Base-by-base conservation (phyloP, 257 asterid species). In the Nicotiana tabacum region DNA sequence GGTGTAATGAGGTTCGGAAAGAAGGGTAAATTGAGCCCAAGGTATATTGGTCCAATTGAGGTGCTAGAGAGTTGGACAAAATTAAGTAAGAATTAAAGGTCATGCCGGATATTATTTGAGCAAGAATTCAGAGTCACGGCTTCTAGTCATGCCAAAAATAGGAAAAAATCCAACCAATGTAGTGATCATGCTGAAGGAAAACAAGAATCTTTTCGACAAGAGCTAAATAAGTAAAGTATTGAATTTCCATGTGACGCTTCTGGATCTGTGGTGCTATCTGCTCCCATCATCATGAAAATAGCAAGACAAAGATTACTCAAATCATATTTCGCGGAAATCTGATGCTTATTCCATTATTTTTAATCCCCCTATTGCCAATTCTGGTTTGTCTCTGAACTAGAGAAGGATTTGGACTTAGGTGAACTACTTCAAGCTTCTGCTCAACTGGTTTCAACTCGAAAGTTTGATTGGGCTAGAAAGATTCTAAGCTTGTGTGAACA, bases 401-500 rank as follows among this genome's bases (percentile, higher is more conserved):
- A 24, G 4, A 67, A 84, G 30, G 90, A 82, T 82, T 56, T 85
- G 56, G 82, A 84, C 27, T 83, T 82, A 35, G 87, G 85, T 6
- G 16, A 83, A 27, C 78, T 82, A 4, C 85, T 88, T 60, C 87
- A 81, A 70, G 85, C 70, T 11, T 83, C 92, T 8, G 85, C 87
- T 4, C 72, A 78, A 21, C 83, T 55, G 68, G 64, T 90, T 48
- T 82, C 88, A 11, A 60, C 39, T n/a, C 77, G 66, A 72, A 58
- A 87, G 21, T 90, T 86, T 74, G 85, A 82, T 33, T 57, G 82
- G 62, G 94, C 89, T 30, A 85, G 67, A 21, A 82, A 82, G 30
- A 30, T 83, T 70, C 86, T 88, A 43, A 27, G 30, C 16, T 57
- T 76, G 30, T 88, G 90, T 77, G 17, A 53, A 32, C 58, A 1